These are phyloP conservation scores for Cryptosporidium ubiquitum DNA, from an alignment of 169 alveolate genomes.

Conservation along the genomic window DNA sequence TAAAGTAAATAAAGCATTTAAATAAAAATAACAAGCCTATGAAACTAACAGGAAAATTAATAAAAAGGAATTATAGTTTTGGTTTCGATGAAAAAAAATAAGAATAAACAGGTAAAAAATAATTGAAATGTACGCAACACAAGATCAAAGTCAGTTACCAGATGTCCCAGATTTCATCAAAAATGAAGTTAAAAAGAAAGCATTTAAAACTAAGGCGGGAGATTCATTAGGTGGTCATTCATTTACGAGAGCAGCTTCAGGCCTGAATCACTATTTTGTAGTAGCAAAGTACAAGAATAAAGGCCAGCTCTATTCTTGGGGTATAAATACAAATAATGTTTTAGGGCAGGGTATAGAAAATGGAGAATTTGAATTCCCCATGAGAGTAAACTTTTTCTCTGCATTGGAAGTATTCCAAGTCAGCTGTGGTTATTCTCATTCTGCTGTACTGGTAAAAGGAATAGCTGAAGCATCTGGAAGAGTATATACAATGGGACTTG, in stretches of 20 bases:
- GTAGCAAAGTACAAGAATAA: slow-evolving; percentile 30
- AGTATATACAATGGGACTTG: slow-evolving; percentile 60
- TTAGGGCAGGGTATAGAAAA: slow-evolving; percentile 36
- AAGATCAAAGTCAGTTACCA: slow-evolving; percentile 7
- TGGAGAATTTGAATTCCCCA: slow-evolving; percentile 26
- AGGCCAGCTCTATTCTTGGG: slow-evolving; percentile 53
- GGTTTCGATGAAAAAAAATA: too few relatives aligned
- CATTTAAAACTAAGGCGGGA: slow-evolving; percentile 3
- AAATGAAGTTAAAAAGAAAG: neutral
- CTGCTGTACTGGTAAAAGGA: slow-evolving; percentile 35
- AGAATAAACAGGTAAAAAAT: neutral
- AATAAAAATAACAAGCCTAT: too few relatives aligned
- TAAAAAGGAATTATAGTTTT: neutral
- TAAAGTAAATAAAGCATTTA: too few relatives aligned
- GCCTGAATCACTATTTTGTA: slow-evolving; percentile 38
- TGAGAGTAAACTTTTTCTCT: slow-evolving; percentile 31
- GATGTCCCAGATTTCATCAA: slow-evolving; percentile 50
- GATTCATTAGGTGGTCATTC: slow-evolving; percentile 45
- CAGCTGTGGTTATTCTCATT: slow-evolving; percentile 48
- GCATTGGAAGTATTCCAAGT: slow-evolving; percentile 42
- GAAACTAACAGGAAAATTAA: neutral
- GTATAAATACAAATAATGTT: slow-evolving; percentile 39
- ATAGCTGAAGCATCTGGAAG: slow-evolving; percentile 26
- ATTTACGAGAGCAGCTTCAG: slow-evolving; percentile 47
- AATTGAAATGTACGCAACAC: neutral